These are phyloP conservation scores for Jaltomata sinuosa DNA, from an alignment of 257 asterid genomes.

Conservation along the genomic window DNA sequence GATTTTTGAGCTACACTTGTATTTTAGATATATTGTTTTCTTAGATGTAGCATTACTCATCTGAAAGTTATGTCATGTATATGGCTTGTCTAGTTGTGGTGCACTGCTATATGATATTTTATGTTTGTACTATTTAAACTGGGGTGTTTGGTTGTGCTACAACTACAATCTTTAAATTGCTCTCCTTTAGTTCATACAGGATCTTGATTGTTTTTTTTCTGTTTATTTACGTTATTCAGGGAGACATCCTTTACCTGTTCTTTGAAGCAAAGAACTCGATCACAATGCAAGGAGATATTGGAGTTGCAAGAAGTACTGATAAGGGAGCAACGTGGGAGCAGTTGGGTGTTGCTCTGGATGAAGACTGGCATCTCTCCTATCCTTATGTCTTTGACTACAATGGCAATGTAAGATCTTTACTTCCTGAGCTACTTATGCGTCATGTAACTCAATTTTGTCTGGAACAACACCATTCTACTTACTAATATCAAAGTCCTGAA, in stretches of 20 bases:
- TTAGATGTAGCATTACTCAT: background rate
- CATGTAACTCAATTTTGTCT: background rate
- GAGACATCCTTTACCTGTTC: conserved; percentile 59
- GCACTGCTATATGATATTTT: background rate
- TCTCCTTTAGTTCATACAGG: background rate
- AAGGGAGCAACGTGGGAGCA: conserved; percentile 91
- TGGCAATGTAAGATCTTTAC: conserved; percentile 54
- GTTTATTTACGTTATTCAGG: conserved; percentile 32
- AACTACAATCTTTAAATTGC: background rate
- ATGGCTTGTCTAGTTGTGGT: background rate
- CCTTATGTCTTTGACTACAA: conserved; percentile 85
- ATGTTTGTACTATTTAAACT: background rate
- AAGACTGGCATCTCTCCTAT: conserved; percentile 98
- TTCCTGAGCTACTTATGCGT: background rate
- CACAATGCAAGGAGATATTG: conserved; percentile 94
- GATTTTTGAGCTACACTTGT: background rate
- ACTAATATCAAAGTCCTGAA: background rate
- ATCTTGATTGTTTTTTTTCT: background rate
- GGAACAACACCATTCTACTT: background rate
- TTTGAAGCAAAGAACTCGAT: conserved; percentile 83
- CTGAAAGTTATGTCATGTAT: background rate
- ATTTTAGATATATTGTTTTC: background rate
- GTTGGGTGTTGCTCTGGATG: conserved; percentile 86
- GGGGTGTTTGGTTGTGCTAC: background rate
- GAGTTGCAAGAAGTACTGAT: conserved; percentile 74